Percentiles rank a stretch among this genome's conserved stretches.
Conservation (phyloP, 495 filamentous ascomycete species). For the Podospora fimiseda region DNA sequence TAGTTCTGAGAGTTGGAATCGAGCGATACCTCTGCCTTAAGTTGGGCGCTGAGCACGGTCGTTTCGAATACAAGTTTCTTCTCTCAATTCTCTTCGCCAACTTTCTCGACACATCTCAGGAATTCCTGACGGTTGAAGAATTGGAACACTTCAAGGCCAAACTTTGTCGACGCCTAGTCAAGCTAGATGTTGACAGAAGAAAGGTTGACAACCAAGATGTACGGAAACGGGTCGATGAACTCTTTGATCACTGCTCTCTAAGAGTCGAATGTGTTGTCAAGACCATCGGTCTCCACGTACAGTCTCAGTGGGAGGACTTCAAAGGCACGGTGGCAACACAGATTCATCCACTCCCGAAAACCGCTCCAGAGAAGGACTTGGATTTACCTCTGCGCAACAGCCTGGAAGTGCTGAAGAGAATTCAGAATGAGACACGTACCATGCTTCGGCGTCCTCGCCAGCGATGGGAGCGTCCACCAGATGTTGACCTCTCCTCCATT, state of each 20-base stretch:
- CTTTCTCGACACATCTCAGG: conserved; percentile 29
- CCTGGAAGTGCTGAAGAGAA: conserved; percentile 7
- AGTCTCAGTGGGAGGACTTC: conserved; percentile 24
- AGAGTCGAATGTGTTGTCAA: conserved; percentile 17
- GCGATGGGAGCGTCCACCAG: background rate
- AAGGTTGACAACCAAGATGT: background rate
- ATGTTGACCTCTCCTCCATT: conserved; percentile 5
- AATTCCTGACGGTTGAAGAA: background rate
- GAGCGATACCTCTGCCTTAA: conserved; percentile 41
- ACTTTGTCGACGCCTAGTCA: conserved; percentile 55
- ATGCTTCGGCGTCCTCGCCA: background rate
- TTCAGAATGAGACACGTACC: background rate
- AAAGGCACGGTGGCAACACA: conserved; percentile 25
- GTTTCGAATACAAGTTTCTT: conserved; percentile 53
- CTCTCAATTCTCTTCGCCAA: conserved; percentile 39
- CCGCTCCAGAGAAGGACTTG: conserved; percentile 24
- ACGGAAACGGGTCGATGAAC: conserved; percentile 1
- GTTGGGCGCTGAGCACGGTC: conserved; percentile 42
- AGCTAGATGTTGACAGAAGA: conserved; percentile 42
- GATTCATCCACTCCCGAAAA: conserved; percentile 35
- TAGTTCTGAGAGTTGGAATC: conserved; percentile 50
- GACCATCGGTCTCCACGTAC: conserved; percentile 10
- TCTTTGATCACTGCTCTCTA: conserved; percentile 16
- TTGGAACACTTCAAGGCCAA: conserved; percentile 43
- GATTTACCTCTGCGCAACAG: conserved; percentile 43